Evolutionary conservation across 2,329 filamentous ascomycete genomes (phyloP), one percentile per base, ranked within the genome.

Genomic region (Aspergillus tanneri): DNA sequence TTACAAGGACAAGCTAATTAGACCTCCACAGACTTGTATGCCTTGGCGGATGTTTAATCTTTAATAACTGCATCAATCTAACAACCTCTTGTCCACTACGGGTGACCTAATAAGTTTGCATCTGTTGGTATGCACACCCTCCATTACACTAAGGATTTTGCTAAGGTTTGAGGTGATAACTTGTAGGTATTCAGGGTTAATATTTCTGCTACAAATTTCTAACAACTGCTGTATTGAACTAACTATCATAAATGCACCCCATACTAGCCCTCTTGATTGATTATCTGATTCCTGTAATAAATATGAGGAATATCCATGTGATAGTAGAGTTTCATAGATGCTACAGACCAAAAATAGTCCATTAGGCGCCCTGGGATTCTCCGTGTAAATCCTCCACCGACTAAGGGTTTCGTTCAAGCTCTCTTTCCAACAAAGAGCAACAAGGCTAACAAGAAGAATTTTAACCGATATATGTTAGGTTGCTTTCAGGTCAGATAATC

Each of bases 1-100:
- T 39, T 68, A 68, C 46, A 59, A 55, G 6, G 65, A 68, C 30
- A 24, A 23, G 6, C 8, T 12, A n/a, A n/a, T n/a, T n/a, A n/a
- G n/a, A n/a, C n/a, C n/a, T n/a, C n/a, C n/a, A n/a, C n/a, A n/a
- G n/a, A n/a, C 25, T 24, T 24, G 36, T 39, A 24, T 25, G 36
- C 36, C 36, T 39, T 22, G 36, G 36, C 36, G 36, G 36, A 22
- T 39, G 12, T 22, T 25, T 22, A 23, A 22, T 22, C 5, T 11
- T 39, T 18, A 21, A 23, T 12, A 22, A 10, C 19, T 39, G 36
- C 36, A 22, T 19, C 36, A 39, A 12, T 11, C n/a, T 6, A 22
- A 11, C 3, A 22, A 39, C 21, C 12, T 24, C n/a, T n/a, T n/a
- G n/a, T n/a, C n/a, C n/a, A n/a, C n/a, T n/a, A n/a, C n/a, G n/a